phyloP scores from a whole-genome alignment of 1,284 basidiomycete species.

The Trametes pubescens region DNA sequence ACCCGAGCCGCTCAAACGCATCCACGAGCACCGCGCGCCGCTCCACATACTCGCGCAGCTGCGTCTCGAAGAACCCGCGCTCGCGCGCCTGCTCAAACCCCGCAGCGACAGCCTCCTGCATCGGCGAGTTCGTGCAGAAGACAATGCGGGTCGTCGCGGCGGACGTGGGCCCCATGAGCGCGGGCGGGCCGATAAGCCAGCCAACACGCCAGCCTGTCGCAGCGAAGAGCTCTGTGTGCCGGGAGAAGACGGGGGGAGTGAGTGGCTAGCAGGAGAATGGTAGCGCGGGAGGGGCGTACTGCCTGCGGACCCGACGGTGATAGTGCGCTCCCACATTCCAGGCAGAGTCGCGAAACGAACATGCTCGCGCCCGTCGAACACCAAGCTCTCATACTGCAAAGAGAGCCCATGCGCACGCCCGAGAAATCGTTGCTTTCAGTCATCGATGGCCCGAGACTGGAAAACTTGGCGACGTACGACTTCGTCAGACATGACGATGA shows the following conservation, averaged over 20 bases:
- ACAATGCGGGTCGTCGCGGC: slow-evolving; percentile 94
- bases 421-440: neutral
- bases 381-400: slow-evolving; percentile 88
- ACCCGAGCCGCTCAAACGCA: slow-evolving; percentile 84
- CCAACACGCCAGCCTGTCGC: slow-evolving; percentile 98
- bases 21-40: slow-evolving; percentile 77
- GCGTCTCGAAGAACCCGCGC: slow-evolving; percentile 83
- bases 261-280: neutral
- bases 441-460: neutral
- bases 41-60: slow-evolving; percentile 84
- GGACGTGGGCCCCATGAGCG: slow-evolving; percentile 87
- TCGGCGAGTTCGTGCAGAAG: slow-evolving; percentile 90
- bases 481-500: slow-evolving; percentile 95
- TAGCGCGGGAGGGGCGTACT: slow-evolving; percentile 52
- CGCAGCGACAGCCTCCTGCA: slow-evolving; percentile 90
- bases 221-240: slow-evolving; percentile 83
- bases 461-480: slow-evolving; percentile 64
- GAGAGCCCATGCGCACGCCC: neutral
- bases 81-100: slow-evolving; percentile 82
- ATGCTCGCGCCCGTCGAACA: slow-evolving; percentile 89
- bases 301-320: slow-evolving; percentile 83
- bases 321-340: slow-evolving; percentile 97
- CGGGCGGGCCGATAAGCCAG: slow-evolving; percentile 89
- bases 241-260: neutral
- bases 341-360: slow-evolving; percentile 90